A percentile compares a stretch with the other conserved stretches of the same genome.
phyloP scores from a whole-genome alignment of 169 alveolate species.

The Babesia bigemina region DNA sequence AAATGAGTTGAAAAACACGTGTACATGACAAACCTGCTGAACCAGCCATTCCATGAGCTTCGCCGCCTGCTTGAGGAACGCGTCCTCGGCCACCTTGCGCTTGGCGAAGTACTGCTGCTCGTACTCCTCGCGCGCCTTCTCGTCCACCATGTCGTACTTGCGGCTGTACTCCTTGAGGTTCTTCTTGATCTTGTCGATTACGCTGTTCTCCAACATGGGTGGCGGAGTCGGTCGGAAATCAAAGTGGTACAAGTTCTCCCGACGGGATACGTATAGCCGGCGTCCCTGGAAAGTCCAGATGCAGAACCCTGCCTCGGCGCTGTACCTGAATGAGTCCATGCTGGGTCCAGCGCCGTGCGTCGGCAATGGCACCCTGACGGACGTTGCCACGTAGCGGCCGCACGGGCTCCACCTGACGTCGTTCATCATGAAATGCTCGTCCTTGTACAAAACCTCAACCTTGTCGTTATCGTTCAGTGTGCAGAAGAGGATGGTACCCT shows the following conservation, averaged over 20 bases:
- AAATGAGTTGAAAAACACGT: background rate
- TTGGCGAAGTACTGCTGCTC: constrained; percentile 70
- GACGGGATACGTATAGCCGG: constrained; percentile 76
- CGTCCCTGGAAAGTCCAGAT: constrained; percentile 90
- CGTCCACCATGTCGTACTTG: constrained; percentile 77
- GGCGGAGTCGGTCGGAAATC: constrained; percentile 90
- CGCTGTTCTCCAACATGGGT: constrained; percentile 75
- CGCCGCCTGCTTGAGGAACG: constrained; percentile 48
- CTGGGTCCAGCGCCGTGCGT: constrained; percentile 36
- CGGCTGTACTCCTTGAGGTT: constrained; percentile 83
- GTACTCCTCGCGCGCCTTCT: constrained; percentile 76
- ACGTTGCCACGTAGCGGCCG: constrained; percentile 85
- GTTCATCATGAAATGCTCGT: constrained; percentile 84
- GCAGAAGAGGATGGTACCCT: constrained; percentile 85
- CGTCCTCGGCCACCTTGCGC: constrained; percentile 70
- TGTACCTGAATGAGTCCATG: constrained; percentile 72
- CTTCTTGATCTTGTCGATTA: constrained; percentile 82
- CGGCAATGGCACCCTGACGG: constrained; percentile 74
- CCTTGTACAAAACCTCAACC: constrained; percentile 86
- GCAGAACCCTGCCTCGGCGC: constrained; percentile 83
- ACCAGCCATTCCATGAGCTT: constrained; percentile 69
- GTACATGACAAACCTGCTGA: constrained; percentile 58
- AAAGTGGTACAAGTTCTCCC: constrained; percentile 83
- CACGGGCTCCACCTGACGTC: constrained; percentile 87
- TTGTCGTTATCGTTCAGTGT: constrained; percentile 80